These are phyloP conservation scores for Rutidosis leptorrhynchoides DNA, from an alignment of 129 eudicot species.

Conservation along the genomic window DNA sequence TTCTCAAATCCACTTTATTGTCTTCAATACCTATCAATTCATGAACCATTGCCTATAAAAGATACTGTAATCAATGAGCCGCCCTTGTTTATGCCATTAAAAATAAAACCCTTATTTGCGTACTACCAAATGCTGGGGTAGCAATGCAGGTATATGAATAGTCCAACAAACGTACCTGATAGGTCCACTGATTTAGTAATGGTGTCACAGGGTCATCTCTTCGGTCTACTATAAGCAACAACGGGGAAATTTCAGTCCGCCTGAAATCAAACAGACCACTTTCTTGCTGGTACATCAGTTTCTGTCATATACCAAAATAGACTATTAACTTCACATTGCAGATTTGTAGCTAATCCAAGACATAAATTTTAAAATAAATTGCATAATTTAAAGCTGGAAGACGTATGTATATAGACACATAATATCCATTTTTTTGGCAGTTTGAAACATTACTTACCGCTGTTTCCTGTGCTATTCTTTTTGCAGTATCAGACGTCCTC, in stretches of 20 bases:
- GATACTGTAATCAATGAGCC: conserved; percentile 14
- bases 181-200: conserved; percentile 94
- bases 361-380: no score
- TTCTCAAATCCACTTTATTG: conserved; percentile 82
- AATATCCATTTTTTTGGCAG: no score
- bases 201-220: conserved; percentile 97
- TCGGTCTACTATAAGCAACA: conserved; percentile 86
- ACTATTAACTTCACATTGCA: no score
- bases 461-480: conserved; percentile 90
- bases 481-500: conserved; percentile 79
- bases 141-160: no score
- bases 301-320: conserved; percentile 44
- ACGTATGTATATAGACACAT: no score
- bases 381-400: no score
- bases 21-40: conserved; percentile 93
- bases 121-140: no score
- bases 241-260: conserved; percentile 85
- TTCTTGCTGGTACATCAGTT: conserved; percentile 99
- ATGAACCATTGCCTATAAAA: conserved; percentile 94
- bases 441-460: conserved; percentile 60
- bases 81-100: no score
- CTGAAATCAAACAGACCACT: conserved; percentile 99
- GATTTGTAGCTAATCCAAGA: background rate
- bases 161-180: no score
- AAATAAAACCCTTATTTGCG: no score